Conservation (phyloP, 2,329 filamentous ascomycete genomes). For the Colletotrichum eremochloae region DNA sequence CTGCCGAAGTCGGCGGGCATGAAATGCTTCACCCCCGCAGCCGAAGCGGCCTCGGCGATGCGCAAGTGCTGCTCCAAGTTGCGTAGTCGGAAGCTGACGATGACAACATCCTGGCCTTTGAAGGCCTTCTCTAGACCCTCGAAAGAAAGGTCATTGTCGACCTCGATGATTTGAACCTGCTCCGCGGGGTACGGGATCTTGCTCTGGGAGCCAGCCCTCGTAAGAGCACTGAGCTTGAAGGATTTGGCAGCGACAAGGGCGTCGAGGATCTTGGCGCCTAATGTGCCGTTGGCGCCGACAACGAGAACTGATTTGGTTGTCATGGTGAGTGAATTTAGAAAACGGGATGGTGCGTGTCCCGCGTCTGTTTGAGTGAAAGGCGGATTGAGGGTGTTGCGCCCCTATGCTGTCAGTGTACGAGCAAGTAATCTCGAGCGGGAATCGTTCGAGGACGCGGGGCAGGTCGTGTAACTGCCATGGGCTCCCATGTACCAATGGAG, state of each 20-base stretch:
- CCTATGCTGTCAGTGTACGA: neutral
- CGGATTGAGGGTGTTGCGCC: neutral
- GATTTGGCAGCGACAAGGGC: conserved; percentile 48
- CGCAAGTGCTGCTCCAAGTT: conserved; percentile 50
- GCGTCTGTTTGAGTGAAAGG: neutral
- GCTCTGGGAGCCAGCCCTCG: conserved; percentile 51
- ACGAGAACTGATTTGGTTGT: conserved; percentile 53
- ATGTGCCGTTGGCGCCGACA: conserved; percentile 55
- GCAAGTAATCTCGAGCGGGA: neutral
- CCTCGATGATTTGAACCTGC: conserved; percentile 44
- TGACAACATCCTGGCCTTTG: conserved; percentile 53
- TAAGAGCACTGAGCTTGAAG: conserved; percentile 52
- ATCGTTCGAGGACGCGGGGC: no score
- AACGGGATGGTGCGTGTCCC: neutral
- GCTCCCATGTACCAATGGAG: neutral
- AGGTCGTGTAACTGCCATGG: no score
- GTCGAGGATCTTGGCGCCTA: conserved; percentile 51
- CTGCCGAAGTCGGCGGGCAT: conserved; percentile 59
- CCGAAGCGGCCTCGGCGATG: conserved; percentile 53
- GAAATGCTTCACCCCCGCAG: conserved; percentile 53
- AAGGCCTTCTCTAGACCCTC: conserved; percentile 50
- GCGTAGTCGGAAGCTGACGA: conserved; percentile 52
- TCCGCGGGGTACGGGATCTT: conserved; percentile 41
- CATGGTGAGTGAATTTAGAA: conserved; percentile 43
- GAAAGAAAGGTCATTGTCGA: conserved; percentile 50